A percentile compares a stretch with the other conserved stretches of the same genome.
Evolutionary conservation across 371 early-diverging fungal genomes (phyloP).

Genomic region (Circinella minor): DNA sequence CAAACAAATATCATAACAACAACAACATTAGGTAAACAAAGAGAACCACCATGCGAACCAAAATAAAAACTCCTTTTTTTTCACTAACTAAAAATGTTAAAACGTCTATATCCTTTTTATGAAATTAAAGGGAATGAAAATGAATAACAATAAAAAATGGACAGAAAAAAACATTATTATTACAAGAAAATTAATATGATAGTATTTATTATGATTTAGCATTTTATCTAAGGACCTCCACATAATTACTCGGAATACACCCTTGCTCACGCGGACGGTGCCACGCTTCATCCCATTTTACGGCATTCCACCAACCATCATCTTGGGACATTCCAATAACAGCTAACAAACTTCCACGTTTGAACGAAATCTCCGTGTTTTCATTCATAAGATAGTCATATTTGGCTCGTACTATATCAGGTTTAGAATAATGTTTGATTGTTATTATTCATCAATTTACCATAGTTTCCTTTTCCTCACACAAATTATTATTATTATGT

Average conservation of each 20-base stretch:
- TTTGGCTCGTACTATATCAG: slow-evolving; percentile 37
- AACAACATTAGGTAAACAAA: neutral
- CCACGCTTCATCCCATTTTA: slow-evolving; percentile 29
- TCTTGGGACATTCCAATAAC: slow-evolving; percentile 20
- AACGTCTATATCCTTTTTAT: too few relatives aligned
- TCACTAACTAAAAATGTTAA: too few relatives aligned
- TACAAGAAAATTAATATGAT: neutral
- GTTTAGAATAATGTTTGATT: neutral
- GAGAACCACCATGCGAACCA: too few relatives aligned
- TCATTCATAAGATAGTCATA: slow-evolving; percentile 39
- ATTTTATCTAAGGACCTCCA: slow-evolving; percentile 9
- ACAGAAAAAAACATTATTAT: neutral
- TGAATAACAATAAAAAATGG: too few relatives aligned
- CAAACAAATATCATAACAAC: neutral
- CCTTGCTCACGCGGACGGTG: slow-evolving; percentile 26
- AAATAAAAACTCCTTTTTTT: too few relatives aligned
- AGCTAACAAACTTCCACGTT: slow-evolving; percentile 26
- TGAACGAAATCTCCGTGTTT: slow-evolving; percentile 36
- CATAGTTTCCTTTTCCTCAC: too few relatives aligned
- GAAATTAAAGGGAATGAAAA: too few relatives aligned
- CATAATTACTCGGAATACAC: slow-evolving; percentile 33
- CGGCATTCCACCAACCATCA: slow-evolving; percentile 34
- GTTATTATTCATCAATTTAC: too few relatives aligned
- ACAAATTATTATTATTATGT: too few relatives aligned
- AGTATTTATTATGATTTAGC: neutral